phyloP scores from a whole-genome alignment of 2,329 filamentous ascomycete species.

The Cryphonectria radicalis region DNA sequence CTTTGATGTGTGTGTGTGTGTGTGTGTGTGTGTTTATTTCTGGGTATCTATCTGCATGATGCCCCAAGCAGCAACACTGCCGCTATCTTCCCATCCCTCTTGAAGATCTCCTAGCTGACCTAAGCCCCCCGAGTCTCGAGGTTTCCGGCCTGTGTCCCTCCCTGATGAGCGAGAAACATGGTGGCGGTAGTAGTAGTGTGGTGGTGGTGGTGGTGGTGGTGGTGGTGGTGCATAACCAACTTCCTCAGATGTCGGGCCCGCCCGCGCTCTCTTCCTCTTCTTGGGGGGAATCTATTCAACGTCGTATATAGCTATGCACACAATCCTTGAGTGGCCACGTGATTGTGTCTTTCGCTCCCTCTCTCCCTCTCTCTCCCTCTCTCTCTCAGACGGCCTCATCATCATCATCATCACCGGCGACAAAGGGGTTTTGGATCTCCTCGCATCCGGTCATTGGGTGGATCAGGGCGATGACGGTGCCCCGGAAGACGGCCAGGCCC shows the following conservation, averaged over 20 bases:
- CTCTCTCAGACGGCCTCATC: conserved; percentile 61
- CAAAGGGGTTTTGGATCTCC: conserved; percentile 92
- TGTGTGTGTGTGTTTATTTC: background rate
- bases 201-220: no score
- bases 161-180: background rate
- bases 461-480: conserved; percentile 89
- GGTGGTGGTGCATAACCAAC: background rate
- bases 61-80: background rate
- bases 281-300: no score
- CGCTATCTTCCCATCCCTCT: background rate
- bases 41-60: background rate
- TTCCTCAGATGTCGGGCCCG: background rate
- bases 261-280: background rate
- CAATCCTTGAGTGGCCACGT: background rate
- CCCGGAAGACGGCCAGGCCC: conserved; percentile 86
- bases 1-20: background rate
- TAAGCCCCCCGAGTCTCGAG: background rate
- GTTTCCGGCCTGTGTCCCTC: background rate
- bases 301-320: background rate
- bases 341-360: background rate
- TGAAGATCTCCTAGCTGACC: background rate
- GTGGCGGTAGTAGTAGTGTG: background rate
- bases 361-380: no score
- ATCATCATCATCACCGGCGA: conserved; percentile 36
- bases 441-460: conserved; percentile 94